Base-by-base conservation (phyloP, 78 protist genomes). In the Neovahlkampfia damariscottae region DNA sequence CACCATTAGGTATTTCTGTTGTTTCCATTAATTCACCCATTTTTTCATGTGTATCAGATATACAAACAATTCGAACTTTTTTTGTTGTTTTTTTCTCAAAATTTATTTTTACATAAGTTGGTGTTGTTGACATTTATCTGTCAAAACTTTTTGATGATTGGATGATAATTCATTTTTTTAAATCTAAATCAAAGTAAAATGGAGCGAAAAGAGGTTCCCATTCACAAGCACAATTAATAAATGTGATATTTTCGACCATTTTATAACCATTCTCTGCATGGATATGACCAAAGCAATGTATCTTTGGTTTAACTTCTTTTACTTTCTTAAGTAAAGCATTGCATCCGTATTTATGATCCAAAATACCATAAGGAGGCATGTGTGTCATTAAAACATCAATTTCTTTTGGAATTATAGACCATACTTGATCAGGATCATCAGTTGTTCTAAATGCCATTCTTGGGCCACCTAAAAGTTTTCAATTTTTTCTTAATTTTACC, bases 321-420 rank as follows among this genome's bases (percentile, higher is more conserved):
- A 76, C 35, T 7, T 67, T 32, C 7, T 38, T 34, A 7, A 88
- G 79, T 29, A 84, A 67, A 70, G 84, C 89, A n/a, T n/a, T n/a
- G 36, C 89, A 79, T 8, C 86, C 91, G 0, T 67, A 74, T 5
- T 69, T 77, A 1, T 35, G 37, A 10, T 72, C 88, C 59, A 85
- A 87, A 69, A 78, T 72, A 40, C 91, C 91, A 0, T 81, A 0
- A 1, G 91, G 87, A 1, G 91, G 91, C 0, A 83, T 77, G 74
- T 88, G 91, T 10, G 89, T 84, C 39, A 85, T 6, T 41, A 88
- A 58, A 3, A 88, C 41, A 59, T 88, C 91, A 8, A 38, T 37
- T 32, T 76, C 82, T 1, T 1, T 41, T 1, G 89, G 89, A 27
- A 88, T 88, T 32, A 1, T n/a, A 10, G 30, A 19, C 88, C 89